These are phyloP conservation scores for Asterella californica DNA, from an alignment of 225 moss, liverwort and hornwort genomes.

Conservation along the genomic window DNA sequence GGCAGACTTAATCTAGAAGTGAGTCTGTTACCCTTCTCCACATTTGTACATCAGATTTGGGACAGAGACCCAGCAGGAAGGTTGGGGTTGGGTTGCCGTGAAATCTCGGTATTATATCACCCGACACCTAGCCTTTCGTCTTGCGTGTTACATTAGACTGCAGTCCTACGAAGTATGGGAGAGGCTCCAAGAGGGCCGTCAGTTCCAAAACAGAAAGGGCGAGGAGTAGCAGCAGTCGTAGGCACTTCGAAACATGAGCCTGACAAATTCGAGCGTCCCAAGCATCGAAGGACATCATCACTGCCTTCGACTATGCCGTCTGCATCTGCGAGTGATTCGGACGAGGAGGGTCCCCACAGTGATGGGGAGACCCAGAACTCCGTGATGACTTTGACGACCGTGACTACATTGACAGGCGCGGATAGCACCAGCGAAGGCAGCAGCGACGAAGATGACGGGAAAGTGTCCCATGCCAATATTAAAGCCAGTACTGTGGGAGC, in stretches of 20 bases:
- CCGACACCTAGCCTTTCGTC: neutral
- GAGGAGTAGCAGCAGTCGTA: neutral
- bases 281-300: neutral
- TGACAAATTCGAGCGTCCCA: neutral
- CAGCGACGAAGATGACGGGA: neutral
- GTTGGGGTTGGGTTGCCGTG: neutral
- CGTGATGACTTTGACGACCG: neutral
- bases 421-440: constrained; percentile 2
- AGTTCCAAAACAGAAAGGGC: neutral
- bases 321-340: neutral
- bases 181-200: neutral
- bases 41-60: neutral
- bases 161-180: neutral
- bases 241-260: neutral
- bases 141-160: neutral
- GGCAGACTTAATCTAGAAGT: too few relatives aligned
- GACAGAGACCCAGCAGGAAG: neutral
- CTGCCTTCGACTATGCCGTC: neutral
- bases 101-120: neutral
- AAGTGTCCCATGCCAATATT: neutral
- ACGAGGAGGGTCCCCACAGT: neutral
- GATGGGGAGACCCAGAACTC: constrained; percentile 3
- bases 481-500: neutral
- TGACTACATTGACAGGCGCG: neutral
- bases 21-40: neutral